A percentile compares a stretch with the other conserved stretches of the same genome.
Evolutionary conservation across 352 stramenopile species (phyloP).

Genomic region (Globisporangium radiosum): DNA sequence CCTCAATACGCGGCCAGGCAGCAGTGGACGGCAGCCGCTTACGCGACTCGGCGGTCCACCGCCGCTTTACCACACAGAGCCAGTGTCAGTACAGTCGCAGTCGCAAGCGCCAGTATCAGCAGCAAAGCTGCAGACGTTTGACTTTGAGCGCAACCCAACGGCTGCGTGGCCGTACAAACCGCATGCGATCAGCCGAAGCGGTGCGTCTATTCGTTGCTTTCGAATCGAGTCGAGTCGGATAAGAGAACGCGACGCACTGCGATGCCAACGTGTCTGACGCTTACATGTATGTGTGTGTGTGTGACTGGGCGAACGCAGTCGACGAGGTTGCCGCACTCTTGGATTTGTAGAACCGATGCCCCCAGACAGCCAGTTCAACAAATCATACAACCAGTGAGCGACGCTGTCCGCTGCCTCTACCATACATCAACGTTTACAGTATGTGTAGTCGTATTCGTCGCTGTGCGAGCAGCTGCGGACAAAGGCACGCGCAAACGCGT

Average conservation of each 20-base stretch:
- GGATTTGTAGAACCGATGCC: background rate
- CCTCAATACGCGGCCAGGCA: constrained; percentile 6
- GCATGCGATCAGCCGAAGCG: constrained; percentile 31
- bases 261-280: too few relatives aligned
- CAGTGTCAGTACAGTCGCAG: background rate
- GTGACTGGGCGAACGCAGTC: background rate
- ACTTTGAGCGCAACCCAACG: constrained; percentile 52
- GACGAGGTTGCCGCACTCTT: background rate
- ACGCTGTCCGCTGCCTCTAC: background rate
- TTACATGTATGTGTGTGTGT: background rate
- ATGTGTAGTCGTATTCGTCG: background rate
- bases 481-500: background rate
- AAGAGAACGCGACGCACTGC: too few relatives aligned
- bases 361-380: background rate
- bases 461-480: background rate
- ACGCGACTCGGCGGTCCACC: background rate
- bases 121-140: constrained; percentile 18
- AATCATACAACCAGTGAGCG: background rate
- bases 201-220: constrained; percentile 21
- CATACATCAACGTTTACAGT: background rate
- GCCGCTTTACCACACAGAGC: background rate
- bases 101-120: background rate
- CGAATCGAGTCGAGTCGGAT: too few relatives aligned
- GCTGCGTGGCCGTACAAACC: constrained; percentile 57
- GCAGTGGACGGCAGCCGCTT: constrained; percentile 15